These are phyloP conservation scores for Jaapia argillacea DNA, from an alignment of 768 basidiomycete genomes.

Conservation along the genomic window DNA sequence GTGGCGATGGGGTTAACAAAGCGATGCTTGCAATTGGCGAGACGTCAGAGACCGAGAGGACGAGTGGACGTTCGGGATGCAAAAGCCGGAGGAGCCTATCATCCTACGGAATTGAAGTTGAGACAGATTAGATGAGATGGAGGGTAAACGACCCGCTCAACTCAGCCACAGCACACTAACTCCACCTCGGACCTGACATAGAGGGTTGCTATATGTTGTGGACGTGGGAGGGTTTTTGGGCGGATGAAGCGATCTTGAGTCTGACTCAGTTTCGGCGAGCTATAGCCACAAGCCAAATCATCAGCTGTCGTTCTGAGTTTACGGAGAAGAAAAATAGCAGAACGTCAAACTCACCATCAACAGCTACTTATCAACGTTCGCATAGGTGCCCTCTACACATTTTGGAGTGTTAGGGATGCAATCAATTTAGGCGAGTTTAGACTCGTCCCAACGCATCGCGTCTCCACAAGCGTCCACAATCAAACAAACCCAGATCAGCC, in stretches of 20 bases:
- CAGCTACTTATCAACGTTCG: too few species aligned
- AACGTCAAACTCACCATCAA: too few species aligned
- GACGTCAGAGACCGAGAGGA: slow-evolving; percentile 53
- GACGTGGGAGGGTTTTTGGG: slow-evolving; percentile 35
- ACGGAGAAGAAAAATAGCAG: not conserved
- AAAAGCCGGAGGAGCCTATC: slow-evolving; percentile 56
- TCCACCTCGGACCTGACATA: slow-evolving; percentile 56
- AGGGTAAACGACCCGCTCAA: slow-evolving; percentile 38
- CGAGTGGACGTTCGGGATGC: slow-evolving; percentile 57
- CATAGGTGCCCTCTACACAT: too few species aligned
- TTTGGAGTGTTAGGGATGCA: slow-evolving; percentile 37
- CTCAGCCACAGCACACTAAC: slow-evolving; percentile 71
- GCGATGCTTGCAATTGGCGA: slow-evolving; percentile 60
- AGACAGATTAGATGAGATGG: not conserved
- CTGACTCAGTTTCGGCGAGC: slow-evolving; percentile 32
- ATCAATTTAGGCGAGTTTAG: slow-evolving; percentile 44
- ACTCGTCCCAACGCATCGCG: slow-evolving; percentile 58
- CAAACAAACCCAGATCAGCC: slow-evolving; percentile 78
- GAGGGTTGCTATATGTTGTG: slow-evolving; percentile 60
- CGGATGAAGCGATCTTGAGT: slow-evolving; percentile 56
- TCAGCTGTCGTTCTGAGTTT: slow-evolving; percentile 3
- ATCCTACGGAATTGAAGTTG: not conserved
- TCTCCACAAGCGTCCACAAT: slow-evolving; percentile 81
- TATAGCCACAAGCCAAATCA: slow-evolving; percentile 13
- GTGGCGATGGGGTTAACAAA: slow-evolving; percentile 53